A percentile compares a stretch with the other conserved stretches of the same genome.
Evolutionary conservation across 306 rosid species (phyloP).

Genomic region (Sechiopsis laciniata): DNA sequence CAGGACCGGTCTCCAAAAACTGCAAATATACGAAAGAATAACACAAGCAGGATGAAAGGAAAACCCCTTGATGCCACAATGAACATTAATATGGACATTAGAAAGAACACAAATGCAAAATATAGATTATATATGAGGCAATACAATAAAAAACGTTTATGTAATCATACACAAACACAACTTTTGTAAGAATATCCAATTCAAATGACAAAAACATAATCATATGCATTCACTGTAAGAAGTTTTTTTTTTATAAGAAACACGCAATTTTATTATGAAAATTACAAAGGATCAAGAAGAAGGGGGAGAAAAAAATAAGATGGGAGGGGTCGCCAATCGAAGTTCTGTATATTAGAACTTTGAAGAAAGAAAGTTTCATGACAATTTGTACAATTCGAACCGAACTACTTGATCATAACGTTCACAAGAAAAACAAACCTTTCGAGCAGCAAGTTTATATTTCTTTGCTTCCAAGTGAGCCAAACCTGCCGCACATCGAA

Average conservation of each 20-base stretch:
- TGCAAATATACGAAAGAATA: slow-evolving; percentile 31
- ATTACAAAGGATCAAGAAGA: too few relatives aligned
- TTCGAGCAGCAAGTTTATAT: slow-evolving; percentile 97
- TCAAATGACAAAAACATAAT: background rate
- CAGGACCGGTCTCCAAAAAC: slow-evolving; percentile 83
- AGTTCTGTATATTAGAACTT: background rate
- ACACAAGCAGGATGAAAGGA: background rate
- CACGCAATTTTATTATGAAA: too few relatives aligned
- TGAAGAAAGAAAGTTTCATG: background rate
- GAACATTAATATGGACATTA: slow-evolving; percentile 25
- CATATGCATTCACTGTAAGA: background rate
- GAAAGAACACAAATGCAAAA: slow-evolving; percentile 7
- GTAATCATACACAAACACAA: background rate
- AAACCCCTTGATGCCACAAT: slow-evolving; percentile 24
- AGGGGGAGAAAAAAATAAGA: too few relatives aligned
- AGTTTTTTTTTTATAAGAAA: too few relatives aligned
- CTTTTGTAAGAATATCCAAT: background rate
- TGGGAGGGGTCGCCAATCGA: too few relatives aligned
- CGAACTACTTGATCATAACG: background rate
- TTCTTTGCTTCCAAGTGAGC: slow-evolving; percentile 89
- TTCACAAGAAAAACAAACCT: slow-evolving; percentile 48
- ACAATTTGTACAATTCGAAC: background rate
- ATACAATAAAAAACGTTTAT: background rate
- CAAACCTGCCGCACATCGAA: slow-evolving; percentile 91
- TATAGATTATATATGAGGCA: background rate